Base-by-base conservation (phyloP, 1,284 basidiomycete genomes). In the Moesziomyces globuligerus region DNA sequence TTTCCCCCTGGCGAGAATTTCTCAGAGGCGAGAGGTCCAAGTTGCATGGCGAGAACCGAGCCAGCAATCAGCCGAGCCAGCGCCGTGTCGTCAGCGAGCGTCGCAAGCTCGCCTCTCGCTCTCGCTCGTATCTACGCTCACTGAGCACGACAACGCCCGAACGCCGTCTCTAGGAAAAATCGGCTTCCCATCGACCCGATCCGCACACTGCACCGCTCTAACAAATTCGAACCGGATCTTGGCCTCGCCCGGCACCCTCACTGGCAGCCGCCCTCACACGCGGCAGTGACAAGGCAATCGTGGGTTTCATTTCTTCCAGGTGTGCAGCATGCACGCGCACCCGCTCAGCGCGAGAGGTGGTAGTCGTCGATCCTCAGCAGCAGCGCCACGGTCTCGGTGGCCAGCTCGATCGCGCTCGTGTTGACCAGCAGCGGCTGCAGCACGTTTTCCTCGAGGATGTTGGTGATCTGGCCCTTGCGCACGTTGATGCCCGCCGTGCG, bases 361-460 rank as follows among this genome's bases (percentile, higher is more conserved):
- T 96, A 96, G 83, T 98, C 95, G 83, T 98, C 96, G 48, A 98
- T 98, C 85, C 96, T 92, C 82, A 99, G 85, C 80, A 99, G 85
- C 71, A 99, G 84, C 75, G 94, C 92, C n/a, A 98, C 95, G 0
- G 96, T 98, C 86, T 99, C 96, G 13, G 95, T 96, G 37, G 96
- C 87, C 49, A 98, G 87, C 85, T 98, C 94, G 65, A 98, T 86
- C 5, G 96, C 96, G 76, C 92, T 95, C 32, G 94, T 98, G 36
- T 92, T 91, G 24, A 99, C 96, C 43, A 99, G 85, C 61, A 99
- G 85, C 18, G 96, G 96, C 83, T 99, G 96, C 18, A 98, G 90
- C 21, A 98, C 96, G 72, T 96, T 93, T 83, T 99, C 96, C 82
- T 97, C 94, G 45, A 95, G 82, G 71, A 98, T 97, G 84, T 98